These are phyloP conservation scores for Fusarium protoensiforme DNA, from an alignment of 2,329 filamentous ascomycete species.

Conservation along the genomic window DNA sequence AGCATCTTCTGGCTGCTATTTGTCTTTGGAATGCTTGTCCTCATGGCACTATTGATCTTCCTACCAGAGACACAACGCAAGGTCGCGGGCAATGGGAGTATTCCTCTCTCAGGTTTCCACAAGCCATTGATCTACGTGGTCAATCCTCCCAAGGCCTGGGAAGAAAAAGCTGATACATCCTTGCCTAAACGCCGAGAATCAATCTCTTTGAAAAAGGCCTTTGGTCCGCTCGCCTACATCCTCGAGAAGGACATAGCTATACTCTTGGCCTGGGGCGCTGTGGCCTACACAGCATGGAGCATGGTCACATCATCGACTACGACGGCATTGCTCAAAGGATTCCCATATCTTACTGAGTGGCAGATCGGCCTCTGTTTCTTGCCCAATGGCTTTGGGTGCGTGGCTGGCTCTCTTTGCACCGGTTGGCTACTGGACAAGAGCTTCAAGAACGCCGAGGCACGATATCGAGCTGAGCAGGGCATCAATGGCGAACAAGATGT, in stretches of 20 bases:
- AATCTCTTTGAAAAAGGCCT: neutral
- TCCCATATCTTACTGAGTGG: constrained; percentile 16
- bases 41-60: constrained; percentile 38
- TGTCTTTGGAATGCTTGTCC: constrained; percentile 27
- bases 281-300: constrained; percentile 54
- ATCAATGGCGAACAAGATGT: constrained; percentile 43
- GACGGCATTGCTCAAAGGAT: constrained; percentile 44
- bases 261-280: constrained; percentile 54
- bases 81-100: constrained; percentile 43
- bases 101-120: constrained; percentile 39
- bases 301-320: constrained; percentile 51
- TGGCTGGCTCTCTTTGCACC: constrained; percentile 53
- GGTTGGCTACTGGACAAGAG: constrained; percentile 56
- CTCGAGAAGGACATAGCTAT: constrained; percentile 56
- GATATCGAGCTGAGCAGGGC: constrained; percentile 41
- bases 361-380: constrained; percentile 24
- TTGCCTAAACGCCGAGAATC: neutral
- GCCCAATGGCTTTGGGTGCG: constrained; percentile 13
- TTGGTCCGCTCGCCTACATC: constrained; percentile 44
- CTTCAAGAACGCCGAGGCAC: constrained; percentile 42
- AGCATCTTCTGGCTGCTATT: constrained; percentile 47
- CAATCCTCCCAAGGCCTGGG: neutral
- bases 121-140: constrained; percentile 34
- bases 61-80: constrained; percentile 44
- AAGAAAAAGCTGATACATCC: neutral